Evolutionary conservation across 495 filamentous ascomycete species (phyloP).

Genomic region (Delitschia confertaspora): DNA sequence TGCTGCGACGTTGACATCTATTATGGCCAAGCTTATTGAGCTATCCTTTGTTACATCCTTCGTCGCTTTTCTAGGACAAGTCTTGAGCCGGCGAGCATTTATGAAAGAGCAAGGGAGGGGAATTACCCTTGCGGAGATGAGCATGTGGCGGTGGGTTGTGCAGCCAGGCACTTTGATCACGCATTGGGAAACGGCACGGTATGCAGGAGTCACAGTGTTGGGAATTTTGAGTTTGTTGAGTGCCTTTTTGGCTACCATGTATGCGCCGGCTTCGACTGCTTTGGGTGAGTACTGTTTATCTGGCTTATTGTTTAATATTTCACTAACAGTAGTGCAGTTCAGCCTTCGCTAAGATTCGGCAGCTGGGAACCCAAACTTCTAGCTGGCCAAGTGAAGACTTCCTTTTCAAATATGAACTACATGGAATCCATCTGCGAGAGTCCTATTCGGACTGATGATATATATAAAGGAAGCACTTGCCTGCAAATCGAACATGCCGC

Average conservation of each 20-base stretch:
- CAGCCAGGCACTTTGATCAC: slow-evolving; percentile 60
- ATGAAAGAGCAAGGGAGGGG: slow-evolving; percentile 44
- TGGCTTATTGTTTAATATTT: neutral
- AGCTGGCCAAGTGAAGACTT: slow-evolving; percentile 46
- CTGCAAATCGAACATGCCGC: slow-evolving; percentile 56
- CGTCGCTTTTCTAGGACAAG: slow-evolving; percentile 64
- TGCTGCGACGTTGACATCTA: slow-evolving; percentile 51
- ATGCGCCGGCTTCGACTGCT: slow-evolving; percentile 64
- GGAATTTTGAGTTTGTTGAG: slow-evolving; percentile 50
- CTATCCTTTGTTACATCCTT: slow-evolving; percentile 69
- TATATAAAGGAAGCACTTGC: slow-evolving; percentile 45
- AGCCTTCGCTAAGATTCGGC: slow-evolving; percentile 54
- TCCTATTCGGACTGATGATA: slow-evolving; percentile 41
- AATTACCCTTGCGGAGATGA: slow-evolving; percentile 61
- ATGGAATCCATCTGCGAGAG: slow-evolving; percentile 47
- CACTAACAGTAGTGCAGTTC: slow-evolving; percentile 36
- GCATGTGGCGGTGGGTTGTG: slow-evolving; percentile 46
- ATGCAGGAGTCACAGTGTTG: slow-evolving; percentile 51
- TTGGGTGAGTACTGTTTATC: slow-evolving; percentile 37
- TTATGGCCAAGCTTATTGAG: slow-evolving; percentile 67
- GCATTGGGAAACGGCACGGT: slow-evolving; percentile 52
- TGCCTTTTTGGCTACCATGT: slow-evolving; percentile 56
- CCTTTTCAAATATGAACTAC: slow-evolving; percentile 51
- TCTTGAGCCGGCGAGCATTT: slow-evolving; percentile 55
- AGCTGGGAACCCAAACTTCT: slow-evolving; percentile 38